Base-by-base conservation (phyloP, 257 asterid genomes). In the Orobanche coerulescens region DNA sequence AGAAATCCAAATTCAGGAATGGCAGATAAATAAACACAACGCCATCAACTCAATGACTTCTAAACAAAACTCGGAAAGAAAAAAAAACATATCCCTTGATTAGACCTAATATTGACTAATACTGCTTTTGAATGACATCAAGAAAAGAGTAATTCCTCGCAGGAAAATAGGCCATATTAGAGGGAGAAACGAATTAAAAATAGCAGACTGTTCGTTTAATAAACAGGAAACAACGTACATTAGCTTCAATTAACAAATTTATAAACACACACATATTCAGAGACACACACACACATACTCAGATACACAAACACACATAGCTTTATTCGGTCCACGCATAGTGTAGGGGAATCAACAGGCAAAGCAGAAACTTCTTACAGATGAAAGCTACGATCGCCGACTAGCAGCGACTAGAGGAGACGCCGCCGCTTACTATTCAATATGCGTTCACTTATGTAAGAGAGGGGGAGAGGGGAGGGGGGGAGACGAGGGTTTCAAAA, bases 331-430 rank as follows among this genome's bases (percentile, higher is more conserved):
- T 31, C 18, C n/a, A 14, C 28, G 1, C 44, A 30, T 47, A 62
- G 10, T 58, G 56, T 13, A 36, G 0, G 46, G 19, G 4, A 46
- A 23, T 30, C 49, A 46, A 50, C 6, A 62, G 6, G 4, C 14
- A 19, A 26, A 15, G 20, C 40, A 36, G n/a, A 34, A 51, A 47
- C 75, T 44, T 37, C 68, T 69, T 36, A 75, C 81, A 4, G 51
- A 8, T 42, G 50, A 33, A 50, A 54, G 68, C 54, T 16, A 19
- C 46, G 81, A 72, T 69, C 79, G 78, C 76, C 78, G 68, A 23
- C 81, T 0, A 54, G 81, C 73, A 70, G 73, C 84, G 77, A 76
- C 73, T 73, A 50, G 59, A 47, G 19, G 61, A 30, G 8, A 70
- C 71, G 75, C 30, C 77, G 69, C 58, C 79, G 81, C 63, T 58